Percentiles rank a stretch among this genome's conserved stretches.
Conservation (phyloP, 495 filamentous ascomycete species). For the Baudoinia panamericana region DNA sequence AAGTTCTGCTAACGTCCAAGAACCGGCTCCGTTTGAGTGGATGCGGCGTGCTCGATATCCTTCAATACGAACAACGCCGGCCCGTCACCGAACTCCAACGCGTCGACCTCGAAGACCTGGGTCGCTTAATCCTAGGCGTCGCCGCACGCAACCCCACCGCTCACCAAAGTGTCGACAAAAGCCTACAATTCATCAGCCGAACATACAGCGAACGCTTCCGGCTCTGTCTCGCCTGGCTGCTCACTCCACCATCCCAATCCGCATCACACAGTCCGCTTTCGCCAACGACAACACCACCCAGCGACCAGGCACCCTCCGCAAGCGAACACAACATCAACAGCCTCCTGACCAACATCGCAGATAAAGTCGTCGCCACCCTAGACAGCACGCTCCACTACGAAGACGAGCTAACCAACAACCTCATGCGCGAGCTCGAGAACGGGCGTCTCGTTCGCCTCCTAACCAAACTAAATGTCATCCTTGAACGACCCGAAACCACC, state of each 20-base stretch:
- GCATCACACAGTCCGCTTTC: not conserved
- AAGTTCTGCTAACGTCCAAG: slow-evolving; percentile 71
- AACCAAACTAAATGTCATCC: slow-evolving; percentile 71
- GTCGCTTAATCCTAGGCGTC: slow-evolving; percentile 66
- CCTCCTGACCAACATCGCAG: slow-evolving; percentile 62
- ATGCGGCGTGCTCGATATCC: slow-evolving; percentile 77
- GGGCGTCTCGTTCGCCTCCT: slow-evolving; percentile 71
- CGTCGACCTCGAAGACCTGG: slow-evolving; percentile 78
- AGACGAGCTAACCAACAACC: slow-evolving; percentile 55
- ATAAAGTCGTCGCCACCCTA: slow-evolving; percentile 53
- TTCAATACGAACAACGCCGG: slow-evolving; percentile 56
- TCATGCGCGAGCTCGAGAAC: slow-evolving; percentile 78
- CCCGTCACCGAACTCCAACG: slow-evolving; percentile 64
- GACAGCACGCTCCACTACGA: slow-evolving; percentile 62
- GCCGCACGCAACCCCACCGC: slow-evolving; percentile 50
- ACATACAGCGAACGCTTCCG: slow-evolving; percentile 61
- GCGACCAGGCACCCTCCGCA: slow-evolving; percentile 28
- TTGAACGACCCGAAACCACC: slow-evolving; percentile 64
- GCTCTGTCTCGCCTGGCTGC: slow-evolving; percentile 64
- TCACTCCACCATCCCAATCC: slow-evolving; percentile 34
- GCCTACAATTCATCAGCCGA: slow-evolving; percentile 58
- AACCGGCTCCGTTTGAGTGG: slow-evolving; percentile 79
- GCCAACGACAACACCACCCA: not conserved
- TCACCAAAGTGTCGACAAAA: slow-evolving; percentile 43
- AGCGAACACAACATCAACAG: slow-evolving; percentile 56